phyloP scores from a whole-genome alignment of 2,329 filamentous ascomycete species.

The Diplodia mutila region DNA sequence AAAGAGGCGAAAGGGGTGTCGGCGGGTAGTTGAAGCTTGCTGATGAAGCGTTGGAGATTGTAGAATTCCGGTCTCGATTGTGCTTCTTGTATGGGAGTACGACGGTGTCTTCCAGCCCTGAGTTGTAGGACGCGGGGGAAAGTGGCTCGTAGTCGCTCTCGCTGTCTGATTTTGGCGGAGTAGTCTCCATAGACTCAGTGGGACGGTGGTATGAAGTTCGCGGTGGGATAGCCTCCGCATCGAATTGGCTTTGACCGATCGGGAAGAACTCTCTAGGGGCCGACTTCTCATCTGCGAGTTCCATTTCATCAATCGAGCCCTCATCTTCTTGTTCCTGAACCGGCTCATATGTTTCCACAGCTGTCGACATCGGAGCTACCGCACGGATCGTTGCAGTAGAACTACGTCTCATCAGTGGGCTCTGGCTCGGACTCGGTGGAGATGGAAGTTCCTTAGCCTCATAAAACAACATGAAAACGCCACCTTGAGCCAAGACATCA shows the following conservation, averaged over 20 bases:
- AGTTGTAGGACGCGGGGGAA: background rate
- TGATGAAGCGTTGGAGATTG: slow-evolving; percentile 20
- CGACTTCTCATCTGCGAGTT: background rate
- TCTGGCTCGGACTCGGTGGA: background rate
- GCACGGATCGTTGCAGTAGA: slow-evolving; percentile 23
- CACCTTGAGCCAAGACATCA: slow-evolving; percentile 72
- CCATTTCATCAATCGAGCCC: background rate
- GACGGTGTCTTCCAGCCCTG: slow-evolving; percentile 11
- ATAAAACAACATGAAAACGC: slow-evolving; percentile 98
- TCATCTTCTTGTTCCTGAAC: slow-evolving; percentile 25
- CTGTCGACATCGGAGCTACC: background rate
- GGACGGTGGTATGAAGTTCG: slow-evolving; percentile 11
- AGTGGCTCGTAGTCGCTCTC: slow-evolving; percentile 14
- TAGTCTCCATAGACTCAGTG: slow-evolving; percentile 10
- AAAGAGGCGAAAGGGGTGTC: slow-evolving; percentile 20
- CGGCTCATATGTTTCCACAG: slow-evolving; percentile 5
- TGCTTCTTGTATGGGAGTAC: slow-evolving; percentile 14
- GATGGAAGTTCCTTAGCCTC: slow-evolving; percentile 53
- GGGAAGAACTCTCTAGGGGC: background rate
- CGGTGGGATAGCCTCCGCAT: background rate
- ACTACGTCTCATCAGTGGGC: slow-evolving; percentile 16
- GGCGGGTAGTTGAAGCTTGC: slow-evolving; percentile 19
- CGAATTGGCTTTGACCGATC: background rate
- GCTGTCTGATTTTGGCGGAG: slow-evolving; percentile 8
- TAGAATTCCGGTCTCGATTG: slow-evolving; percentile 23